Evolutionary conservation across 306 rosid genomes (phyloP), one percentile per base, ranked within the genome.

Genomic region (Fragaria vesca): DNA sequence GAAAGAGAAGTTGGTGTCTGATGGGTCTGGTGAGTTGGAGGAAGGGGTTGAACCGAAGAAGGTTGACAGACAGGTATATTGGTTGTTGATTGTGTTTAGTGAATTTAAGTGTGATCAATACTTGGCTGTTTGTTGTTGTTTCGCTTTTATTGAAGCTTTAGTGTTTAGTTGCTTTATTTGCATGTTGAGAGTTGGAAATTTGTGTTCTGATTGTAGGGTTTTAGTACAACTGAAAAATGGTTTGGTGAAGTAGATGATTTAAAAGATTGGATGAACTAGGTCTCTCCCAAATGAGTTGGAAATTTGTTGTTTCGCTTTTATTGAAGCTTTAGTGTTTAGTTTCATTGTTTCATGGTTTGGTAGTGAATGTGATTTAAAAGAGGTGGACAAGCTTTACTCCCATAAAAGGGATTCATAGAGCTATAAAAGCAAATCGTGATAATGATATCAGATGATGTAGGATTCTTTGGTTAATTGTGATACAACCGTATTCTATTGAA

Each of bases 31-130:
- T 28, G 76, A 66, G 60, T 81, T n/a, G 54, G 87, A 57, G 57
- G 84, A 54, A 36, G 75, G 51, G 80, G 63, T 66, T 16, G 90
- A 90, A 72, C 91, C 86, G 0, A 89, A 86, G 78, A 87, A 81
- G 71, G 84, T 93, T 1, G 97, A 93, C 83, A 82, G 99, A 76
- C 93, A 93, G 97, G 99, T 95, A 73, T 26, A 47, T 21, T 20
- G 16, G 40, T 17, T 36, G 43, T 76, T 69, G 54, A 69, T 82
- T 3, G 48, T 52, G 32, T 76, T 62, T 70, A 21, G 28, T 13
- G 9, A 24, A 69, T 43, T 30, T 2, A 13, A 43, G 79, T 60
- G 10, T 30, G 30, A 12, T 54, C 28, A n/a, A 9, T 57, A n/a
- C 40, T 43, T 72, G 65, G 61, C 16, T 75, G 13, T 48, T 73